A percentile compares a stretch with the other conserved stretches of the same genome.
phyloP scores from a whole-genome alignment of 306 rosid genomes.

The Benincasa hispida region DNA sequence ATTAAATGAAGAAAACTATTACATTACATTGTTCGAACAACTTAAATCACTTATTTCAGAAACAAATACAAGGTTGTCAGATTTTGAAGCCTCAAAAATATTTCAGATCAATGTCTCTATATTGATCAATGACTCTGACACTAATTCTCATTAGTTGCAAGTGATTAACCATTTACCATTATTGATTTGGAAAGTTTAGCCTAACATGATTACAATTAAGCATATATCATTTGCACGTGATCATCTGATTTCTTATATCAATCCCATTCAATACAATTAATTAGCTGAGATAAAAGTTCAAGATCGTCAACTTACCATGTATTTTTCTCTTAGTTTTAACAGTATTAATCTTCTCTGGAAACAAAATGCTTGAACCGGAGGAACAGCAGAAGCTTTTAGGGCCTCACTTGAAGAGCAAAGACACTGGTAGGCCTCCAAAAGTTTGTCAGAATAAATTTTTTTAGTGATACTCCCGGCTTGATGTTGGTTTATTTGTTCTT shows the following conservation, averaged over 20 bases:
- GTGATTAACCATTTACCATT: neutral
- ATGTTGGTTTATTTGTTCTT: too few species aligned
- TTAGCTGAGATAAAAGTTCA: neutral
- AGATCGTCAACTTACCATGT: conserved; percentile 21
- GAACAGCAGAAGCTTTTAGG: too few species aligned
- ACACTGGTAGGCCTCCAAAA: too few species aligned
- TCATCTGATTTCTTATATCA: neutral
- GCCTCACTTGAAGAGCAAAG: too few species aligned
- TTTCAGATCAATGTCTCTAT: neutral
- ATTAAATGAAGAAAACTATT: neutral
- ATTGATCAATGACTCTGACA: neutral
- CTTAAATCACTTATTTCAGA: neutral
- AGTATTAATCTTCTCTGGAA: conserved; percentile 66
- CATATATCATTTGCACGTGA: neutral
- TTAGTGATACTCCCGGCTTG: too few species aligned
- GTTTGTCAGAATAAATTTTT: too few species aligned
- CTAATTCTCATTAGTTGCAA: neutral
- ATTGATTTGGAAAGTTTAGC: neutral
- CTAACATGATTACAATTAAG: neutral
- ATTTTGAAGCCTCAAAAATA: neutral
- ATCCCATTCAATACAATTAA: neutral
- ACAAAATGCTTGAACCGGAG: too few species aligned
- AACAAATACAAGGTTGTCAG: neutral
- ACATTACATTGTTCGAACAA: neutral
- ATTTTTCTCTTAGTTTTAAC: conserved; percentile 54